A percentile compares a stretch with the other conserved stretches of the same genome.
phyloP scores from a whole-genome alignment of 228 moss, liverwort and hornwort genomes.

The Sphagnum magellanicum region DNA sequence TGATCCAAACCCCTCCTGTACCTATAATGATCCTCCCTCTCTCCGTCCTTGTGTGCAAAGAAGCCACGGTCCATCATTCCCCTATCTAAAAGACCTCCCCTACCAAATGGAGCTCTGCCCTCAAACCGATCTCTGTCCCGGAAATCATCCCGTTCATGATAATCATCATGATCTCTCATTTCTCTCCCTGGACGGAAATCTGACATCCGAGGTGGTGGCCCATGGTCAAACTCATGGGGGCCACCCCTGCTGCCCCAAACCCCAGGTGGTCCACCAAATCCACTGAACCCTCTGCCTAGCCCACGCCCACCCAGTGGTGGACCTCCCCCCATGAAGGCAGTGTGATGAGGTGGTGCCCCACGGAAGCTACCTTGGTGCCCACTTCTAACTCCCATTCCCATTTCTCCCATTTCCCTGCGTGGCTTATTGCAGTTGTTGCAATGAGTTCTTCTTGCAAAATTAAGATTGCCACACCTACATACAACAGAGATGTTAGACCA shows the following conservation, averaged over 20 bases:
- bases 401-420: slow-evolving; percentile 78
- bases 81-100: slow-evolving; percentile 56
- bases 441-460: slow-evolving; percentile 93
- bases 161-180: slow-evolving; percentile 76
- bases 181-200: slow-evolving; percentile 85
- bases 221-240: slow-evolving; percentile 77
- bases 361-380: slow-evolving; percentile 68
- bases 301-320: slow-evolving; percentile 65
- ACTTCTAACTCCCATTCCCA: slow-evolving; percentile 59
- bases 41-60: slow-evolving; percentile 45
- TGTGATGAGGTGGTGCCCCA: slow-evolving; percentile 49
- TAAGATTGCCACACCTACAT: slow-evolving; percentile 87
- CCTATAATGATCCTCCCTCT: slow-evolving; percentile 73
- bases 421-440: slow-evolving; percentile 99
- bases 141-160: slow-evolving; percentile 70
- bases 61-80: slow-evolving; percentile 29
- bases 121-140: slow-evolving; percentile 84
- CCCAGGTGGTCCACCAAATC: slow-evolving; percentile 72
- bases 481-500: too few species aligned
- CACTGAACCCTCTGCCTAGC: slow-evolving; percentile 69
- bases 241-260: slow-evolving; percentile 73
- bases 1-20: slow-evolving; percentile 68
- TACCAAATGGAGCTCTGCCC: slow-evolving; percentile 61
- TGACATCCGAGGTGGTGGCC: slow-evolving; percentile 52
- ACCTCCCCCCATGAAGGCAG: slow-evolving; percentile 45